Percentiles rank a stretch among this genome's conserved stretches.
Conservation (phyloP, 2,329 filamentous ascomycete species). For the Emydomyces testavorans region DNA sequence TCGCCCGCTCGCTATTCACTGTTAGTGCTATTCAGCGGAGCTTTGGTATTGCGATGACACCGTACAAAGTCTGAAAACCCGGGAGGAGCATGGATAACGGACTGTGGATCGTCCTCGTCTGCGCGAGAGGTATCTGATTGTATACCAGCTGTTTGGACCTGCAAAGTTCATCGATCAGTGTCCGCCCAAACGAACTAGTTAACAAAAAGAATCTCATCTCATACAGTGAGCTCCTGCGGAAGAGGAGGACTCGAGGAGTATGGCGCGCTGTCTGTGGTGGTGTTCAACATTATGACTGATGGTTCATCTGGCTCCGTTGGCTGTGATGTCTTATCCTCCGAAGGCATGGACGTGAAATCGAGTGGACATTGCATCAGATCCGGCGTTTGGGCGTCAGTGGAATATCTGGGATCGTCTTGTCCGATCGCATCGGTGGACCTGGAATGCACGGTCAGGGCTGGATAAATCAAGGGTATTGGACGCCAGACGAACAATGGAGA, state of each 20-base stretch:
- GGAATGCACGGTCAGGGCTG: background rate
- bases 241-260: background rate
- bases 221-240: slow-evolving; percentile 8
- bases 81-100: slow-evolving; percentile 81
- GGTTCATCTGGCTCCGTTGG: background rate
- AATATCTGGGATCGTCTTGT: background rate
- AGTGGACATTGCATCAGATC: background rate
- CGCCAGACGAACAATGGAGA: slow-evolving; percentile 4
- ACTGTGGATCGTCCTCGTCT: slow-evolving; percentile 58
- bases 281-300: background rate
- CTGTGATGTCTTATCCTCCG: background rate
- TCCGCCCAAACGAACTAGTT: background rate
- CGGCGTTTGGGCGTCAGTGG: background rate
- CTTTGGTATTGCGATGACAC: background rate
- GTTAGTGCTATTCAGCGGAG: background rate
- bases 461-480: background rate
- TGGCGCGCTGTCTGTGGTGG: background rate
- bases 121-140: slow-evolving; percentile 12
- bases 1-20: slow-evolving; percentile 11
- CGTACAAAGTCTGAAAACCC: slow-evolving; percentile 71
- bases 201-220: background rate
- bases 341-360: background rate
- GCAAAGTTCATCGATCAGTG: slow-evolving; percentile 9
- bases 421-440: background rate
- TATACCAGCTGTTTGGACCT: slow-evolving; percentile 26